Evolutionary conservation across 2,329 filamentous ascomycete species (phyloP), one percentile per base, ranked within the genome.

Genomic region (Coniochaeta sp.): DNA sequence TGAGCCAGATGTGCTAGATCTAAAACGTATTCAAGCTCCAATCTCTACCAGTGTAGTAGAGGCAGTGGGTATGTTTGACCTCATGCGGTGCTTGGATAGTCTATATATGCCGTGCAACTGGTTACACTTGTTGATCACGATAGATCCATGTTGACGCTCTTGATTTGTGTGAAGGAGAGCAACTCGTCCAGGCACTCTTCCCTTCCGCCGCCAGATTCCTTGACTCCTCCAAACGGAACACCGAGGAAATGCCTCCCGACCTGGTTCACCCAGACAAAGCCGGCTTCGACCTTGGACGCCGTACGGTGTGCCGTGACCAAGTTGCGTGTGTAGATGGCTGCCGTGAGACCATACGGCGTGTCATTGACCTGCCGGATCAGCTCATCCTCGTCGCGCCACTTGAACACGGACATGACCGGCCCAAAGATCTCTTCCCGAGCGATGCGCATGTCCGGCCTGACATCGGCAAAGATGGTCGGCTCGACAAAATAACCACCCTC

Each of bases 361-460:
- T 84, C 76, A 67, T 83, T 83, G 22, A 80, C 81, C 33, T 74
- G 72, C 26, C 70, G 68, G 33, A 83, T 66, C 0, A 78, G 80
- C 62, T 83, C 80, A 26, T 79, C 77, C 62, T 83, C 80, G 0
- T 73, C 76, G 64, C 77, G 77, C 72, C 83, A 84, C 1, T 73
- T 75, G n/a, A 69, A 70, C 60, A 83, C 76, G 8, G 79, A 80
- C 1, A 83, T 80, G 60, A 86, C 83, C 1, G 83, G 83, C 0
- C 83, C 83, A 63, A 86, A 86, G 34, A 86, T 77, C 62, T 86
- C 82, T 67, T 86, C 82, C 47, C 69, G 68, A 62, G 71, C 74
- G 60, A 77, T 73, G 17, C 14, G 31, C 63, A 65, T 64, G 14
- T 57, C 17, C 22, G 58, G 24, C 38, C 36, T 58, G 8, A 66